Conservation (phyloP, 2,329 filamentous ascomycete genomes). For the Colletotrichum lindemuthianum region DNA sequence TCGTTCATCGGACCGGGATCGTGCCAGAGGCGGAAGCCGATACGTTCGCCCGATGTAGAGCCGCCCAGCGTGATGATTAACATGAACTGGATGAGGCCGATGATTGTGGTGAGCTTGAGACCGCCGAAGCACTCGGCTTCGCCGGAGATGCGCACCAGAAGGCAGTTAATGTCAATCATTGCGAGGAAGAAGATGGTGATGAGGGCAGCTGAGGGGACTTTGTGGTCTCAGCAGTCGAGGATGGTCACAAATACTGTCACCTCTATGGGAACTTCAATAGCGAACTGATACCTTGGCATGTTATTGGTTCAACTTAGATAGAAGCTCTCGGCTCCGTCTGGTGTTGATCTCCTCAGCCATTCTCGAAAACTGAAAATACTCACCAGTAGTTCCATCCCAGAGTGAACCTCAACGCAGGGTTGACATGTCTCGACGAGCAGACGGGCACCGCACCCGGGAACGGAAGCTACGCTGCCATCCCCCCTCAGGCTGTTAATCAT, state of each 20-base stretch:
- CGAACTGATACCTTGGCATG: constrained; percentile 50
- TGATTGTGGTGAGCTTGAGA: constrained; percentile 59
- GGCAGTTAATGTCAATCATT: constrained; percentile 51
- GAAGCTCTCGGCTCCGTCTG: background rate
- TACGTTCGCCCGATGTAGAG: constrained; percentile 51
- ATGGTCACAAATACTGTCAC: constrained; percentile 58
- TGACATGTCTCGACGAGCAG: constrained; percentile 60
- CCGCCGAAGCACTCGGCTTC: constrained; percentile 62
- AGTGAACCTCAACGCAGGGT: constrained; percentile 58
- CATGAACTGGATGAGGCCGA: constrained; percentile 60
- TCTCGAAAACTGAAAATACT: background rate
- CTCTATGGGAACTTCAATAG: constrained; percentile 59
- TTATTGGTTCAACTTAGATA: background rate
- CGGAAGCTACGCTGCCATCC: constrained; percentile 71
- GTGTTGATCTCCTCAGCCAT: no score
- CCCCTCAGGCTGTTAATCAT: constrained; percentile 61
- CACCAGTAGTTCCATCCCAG: constrained; percentile 62
- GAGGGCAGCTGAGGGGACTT: constrained; percentile 43
- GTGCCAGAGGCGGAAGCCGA: constrained; percentile 58
- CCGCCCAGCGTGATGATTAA: constrained; percentile 61
- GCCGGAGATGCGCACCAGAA: constrained; percentile 58
- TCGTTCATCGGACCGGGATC: constrained; percentile 55
- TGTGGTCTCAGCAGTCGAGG: constrained; percentile 55
- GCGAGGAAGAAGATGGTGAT: constrained; percentile 50
- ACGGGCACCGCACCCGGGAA: constrained; percentile 63